These are phyloP conservation scores for Ormosia semicastrata DNA, from an alignment of 306 rosid species.

Conservation along the genomic window DNA sequence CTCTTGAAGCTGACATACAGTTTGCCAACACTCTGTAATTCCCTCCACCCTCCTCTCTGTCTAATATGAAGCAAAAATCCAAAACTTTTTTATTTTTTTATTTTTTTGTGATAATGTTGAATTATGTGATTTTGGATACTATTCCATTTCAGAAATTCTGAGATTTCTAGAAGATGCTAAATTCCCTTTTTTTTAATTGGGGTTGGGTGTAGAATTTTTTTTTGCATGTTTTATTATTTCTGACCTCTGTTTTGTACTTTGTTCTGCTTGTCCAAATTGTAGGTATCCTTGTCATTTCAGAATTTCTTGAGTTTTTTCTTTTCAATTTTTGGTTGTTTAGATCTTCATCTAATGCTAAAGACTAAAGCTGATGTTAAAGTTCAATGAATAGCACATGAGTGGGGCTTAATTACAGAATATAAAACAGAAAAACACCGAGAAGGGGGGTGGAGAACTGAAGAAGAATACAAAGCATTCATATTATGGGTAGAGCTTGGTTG, in stretches of 20 bases:
- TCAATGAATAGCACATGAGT: background rate
- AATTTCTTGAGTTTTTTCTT: background rate
- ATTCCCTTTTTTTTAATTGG: background rate
- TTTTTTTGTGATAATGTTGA: background rate
- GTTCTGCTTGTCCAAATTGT: background rate
- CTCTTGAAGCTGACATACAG: conserved; percentile 37
- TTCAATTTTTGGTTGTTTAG: no score
- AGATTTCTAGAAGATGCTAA: background rate
- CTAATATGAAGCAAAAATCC: background rate
- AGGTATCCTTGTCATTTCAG: background rate
- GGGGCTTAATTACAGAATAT: background rate
- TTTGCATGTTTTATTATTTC: background rate
- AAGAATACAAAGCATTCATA: background rate
- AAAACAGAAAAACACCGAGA: background rate
- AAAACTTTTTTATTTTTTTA: background rate
- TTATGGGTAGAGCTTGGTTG: background rate
- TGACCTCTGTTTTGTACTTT: background rate
- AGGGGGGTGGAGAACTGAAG: no score
- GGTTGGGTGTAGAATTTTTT: background rate
- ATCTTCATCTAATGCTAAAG: background rate
- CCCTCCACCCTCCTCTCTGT: background rate
- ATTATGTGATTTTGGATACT: background rate
- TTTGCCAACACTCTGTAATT: conserved; percentile 36
- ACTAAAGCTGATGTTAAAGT: background rate
- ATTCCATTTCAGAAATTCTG: background rate